phyloP scores from a whole-genome alignment of 2,329 filamentous ascomycete species.

The Pyricularia sp. region DNA sequence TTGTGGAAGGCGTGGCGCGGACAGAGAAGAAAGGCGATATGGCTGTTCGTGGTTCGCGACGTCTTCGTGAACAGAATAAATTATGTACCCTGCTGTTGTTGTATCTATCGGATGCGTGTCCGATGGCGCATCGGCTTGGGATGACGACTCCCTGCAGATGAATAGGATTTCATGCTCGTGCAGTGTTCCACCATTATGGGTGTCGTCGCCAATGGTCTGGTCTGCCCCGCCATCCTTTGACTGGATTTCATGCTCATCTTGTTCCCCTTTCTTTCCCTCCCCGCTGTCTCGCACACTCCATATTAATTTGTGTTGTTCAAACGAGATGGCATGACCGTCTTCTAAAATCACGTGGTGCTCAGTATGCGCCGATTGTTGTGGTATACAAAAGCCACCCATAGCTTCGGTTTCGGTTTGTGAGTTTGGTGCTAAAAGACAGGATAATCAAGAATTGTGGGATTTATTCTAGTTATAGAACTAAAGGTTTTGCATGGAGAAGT shows the following conservation, averaged over 20 bases:
- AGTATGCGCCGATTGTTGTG: conserved; percentile 10
- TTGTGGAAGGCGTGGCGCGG: conserved; percentile 22
- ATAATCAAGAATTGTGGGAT: background rate
- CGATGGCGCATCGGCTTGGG: background rate
- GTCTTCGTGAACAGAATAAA: background rate
- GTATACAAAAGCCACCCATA: conserved; percentile 1
- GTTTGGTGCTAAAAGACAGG: background rate
- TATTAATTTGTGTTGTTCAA: background rate
- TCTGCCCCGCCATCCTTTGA: background rate
- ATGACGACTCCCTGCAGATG: background rate
- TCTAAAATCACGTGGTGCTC: conserved; percentile 6
- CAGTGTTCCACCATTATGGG: background rate
- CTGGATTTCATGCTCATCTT: background rate
- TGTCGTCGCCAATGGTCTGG: background rate
- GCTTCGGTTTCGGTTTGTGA: background rate
- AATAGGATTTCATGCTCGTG: conserved; percentile 2
- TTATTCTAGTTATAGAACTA: too few relatives aligned
- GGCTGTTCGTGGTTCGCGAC: conserved; percentile 5
- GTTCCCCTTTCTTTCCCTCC: background rate
- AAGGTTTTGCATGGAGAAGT: background rate
- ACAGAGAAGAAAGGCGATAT: conserved; percentile 11
- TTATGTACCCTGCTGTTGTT: background rate
- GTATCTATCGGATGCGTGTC: background rate
- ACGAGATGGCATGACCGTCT: background rate
- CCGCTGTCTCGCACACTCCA: conserved; percentile 7